These are phyloP conservation scores for Penicillium sp. DNA, from an alignment of 2,329 filamentous ascomycete genomes.

Conservation along the genomic window DNA sequence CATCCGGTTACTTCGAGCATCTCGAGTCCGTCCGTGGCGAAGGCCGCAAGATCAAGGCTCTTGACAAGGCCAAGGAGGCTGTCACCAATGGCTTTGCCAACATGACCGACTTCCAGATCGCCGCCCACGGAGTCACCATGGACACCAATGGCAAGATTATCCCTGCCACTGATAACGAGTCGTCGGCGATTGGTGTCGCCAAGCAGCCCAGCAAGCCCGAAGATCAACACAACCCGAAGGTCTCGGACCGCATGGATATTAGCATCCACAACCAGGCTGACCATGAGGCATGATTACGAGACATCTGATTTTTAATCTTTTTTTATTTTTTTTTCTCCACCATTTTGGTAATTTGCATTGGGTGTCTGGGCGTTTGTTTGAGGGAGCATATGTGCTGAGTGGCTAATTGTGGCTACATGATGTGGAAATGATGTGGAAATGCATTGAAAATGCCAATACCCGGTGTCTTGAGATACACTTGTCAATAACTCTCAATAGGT, in stretches of 20 bases:
- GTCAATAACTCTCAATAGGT: conserved; percentile 7
- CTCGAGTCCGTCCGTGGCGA: conserved; percentile 71
- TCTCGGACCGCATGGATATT: conserved; percentile 58
- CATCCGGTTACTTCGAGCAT: conserved; percentile 78
- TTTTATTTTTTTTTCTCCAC: conserved; percentile 1
- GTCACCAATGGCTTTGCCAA: conserved; percentile 63
- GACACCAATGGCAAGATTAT: conserved; percentile 58
- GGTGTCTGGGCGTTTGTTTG: conserved; percentile 26
- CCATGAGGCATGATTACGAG: conserved; percentile 33
- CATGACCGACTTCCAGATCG: conserved; percentile 61
- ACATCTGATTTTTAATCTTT: background rate
- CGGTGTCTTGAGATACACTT: conserved; percentile 7
- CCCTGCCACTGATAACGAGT: conserved; percentile 39
- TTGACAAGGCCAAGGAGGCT: conserved; percentile 64
- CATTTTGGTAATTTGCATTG: conserved; percentile 19
- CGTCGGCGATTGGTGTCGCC: background rate
- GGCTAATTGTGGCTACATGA: conserved; percentile 15
- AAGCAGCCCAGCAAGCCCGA: conserved; percentile 12
- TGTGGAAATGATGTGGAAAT: conserved; percentile 17
- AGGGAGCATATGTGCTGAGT: conserved; percentile 14
- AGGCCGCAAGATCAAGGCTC: conserved; percentile 65
- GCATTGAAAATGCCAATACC: conserved; percentile 13
- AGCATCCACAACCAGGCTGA: conserved; percentile 59
- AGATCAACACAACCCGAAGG: conserved; percentile 37
- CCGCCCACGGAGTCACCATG: conserved; percentile 61